A percentile compares a stretch with the other conserved stretches of the same genome.
These are phyloP conservation scores for Lipomyces kockii DNA, from an alignment of 805 yeast genomes.

Conservation along the genomic window DNA sequence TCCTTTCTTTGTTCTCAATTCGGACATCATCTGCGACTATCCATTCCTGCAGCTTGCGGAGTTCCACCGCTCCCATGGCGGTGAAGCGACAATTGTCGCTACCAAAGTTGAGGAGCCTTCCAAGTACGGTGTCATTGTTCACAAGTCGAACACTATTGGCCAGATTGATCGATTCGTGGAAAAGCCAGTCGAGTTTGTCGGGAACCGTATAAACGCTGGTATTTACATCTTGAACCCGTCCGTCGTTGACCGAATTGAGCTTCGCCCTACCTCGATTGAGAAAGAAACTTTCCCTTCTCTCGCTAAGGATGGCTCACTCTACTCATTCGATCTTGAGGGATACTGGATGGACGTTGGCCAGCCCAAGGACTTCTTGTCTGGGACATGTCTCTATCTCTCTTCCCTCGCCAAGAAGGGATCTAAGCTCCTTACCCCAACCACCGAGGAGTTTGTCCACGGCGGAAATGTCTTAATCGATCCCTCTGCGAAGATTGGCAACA, in stretches of 20 bases:
- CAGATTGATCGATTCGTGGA: conserved; percentile 98
- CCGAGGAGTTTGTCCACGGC: conserved; percentile 76
- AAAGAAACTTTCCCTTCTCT: conserved; percentile 98
- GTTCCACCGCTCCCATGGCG: conserved; percentile 96
- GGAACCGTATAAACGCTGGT: conserved; percentile 99
- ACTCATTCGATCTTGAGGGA: conserved; percentile 97
- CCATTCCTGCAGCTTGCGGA: conserved; percentile 91
- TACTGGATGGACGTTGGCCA: conserved; percentile 99
- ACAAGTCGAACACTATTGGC: conserved; percentile 92
- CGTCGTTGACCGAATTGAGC: conserved; percentile 93
- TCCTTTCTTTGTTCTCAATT: conserved; percentile 97
- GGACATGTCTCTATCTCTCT: conserved; percentile 88
- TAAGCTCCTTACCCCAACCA: conserved; percentile 61
- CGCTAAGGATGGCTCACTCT: conserved; percentile 85
- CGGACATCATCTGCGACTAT: conserved; percentile 98
- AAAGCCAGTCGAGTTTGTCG: conserved; percentile 99
- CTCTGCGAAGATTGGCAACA: conserved; percentile 87
- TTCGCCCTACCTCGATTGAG: conserved; percentile 99
- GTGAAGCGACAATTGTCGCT: conserved; percentile 97
- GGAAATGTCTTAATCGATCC: conserved; percentile 95
- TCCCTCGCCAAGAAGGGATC: conserved; percentile 83
- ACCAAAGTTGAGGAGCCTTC: conserved; percentile 99
- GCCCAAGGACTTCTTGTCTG: conserved; percentile 98
- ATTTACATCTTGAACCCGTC: conserved; percentile 96
- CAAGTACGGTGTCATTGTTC: conserved; percentile 99